Percentiles rank a stretch among this genome's conserved stretches.
Evolutionary conservation across 352 stramenopile genomes (phyloP).

Genomic region (Phytophthora pseudosyringae): DNA sequence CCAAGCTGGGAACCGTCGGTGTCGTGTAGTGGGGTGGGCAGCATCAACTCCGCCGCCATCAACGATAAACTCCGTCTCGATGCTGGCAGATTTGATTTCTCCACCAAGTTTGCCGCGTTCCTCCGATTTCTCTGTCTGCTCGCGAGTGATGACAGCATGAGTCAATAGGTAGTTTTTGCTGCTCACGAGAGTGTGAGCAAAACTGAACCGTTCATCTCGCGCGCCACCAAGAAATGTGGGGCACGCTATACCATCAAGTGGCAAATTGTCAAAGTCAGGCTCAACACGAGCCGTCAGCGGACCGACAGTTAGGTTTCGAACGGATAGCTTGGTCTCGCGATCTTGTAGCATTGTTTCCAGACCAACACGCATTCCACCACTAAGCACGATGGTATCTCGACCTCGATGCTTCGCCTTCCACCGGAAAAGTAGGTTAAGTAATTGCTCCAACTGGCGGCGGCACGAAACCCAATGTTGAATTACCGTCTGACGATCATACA

Average conservation of each 20-base stretch:
- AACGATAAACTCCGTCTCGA: constrained; percentile 58
- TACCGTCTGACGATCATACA: constrained; percentile 66
- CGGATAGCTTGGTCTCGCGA: constrained; percentile 44
- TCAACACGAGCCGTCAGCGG: constrained; percentile 63
- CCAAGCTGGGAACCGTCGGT: constrained; percentile 56
- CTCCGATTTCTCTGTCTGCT: constrained; percentile 11
- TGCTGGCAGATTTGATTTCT: constrained; percentile 31
- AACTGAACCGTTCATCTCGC: constrained; percentile 66
- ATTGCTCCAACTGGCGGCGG: constrained; percentile 69
- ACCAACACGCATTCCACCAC: constrained; percentile 62
- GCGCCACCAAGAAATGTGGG: constrained; percentile 47
- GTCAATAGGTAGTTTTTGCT: constrained; percentile 72
- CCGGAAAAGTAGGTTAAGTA: constrained; percentile 71
- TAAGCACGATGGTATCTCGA: constrained; percentile 75
- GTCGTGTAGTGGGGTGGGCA: constrained; percentile 48
- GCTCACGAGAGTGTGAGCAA: constrained; percentile 46
- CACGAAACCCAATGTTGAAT: constrained; percentile 77
- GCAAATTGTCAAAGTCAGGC: constrained; percentile 51
- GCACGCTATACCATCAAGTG: constrained; percentile 55
- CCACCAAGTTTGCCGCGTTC: constrained; percentile 1
- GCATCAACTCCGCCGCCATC: constrained; percentile 36
- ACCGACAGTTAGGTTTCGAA: constrained; percentile 68
- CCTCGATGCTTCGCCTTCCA: constrained; percentile 79
- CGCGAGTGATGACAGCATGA: constrained; percentile 33
- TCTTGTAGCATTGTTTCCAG: constrained; percentile 74